Base-by-base conservation (phyloP, 768 basidiomycete genomes). In the Auricularia sp. region DNA sequence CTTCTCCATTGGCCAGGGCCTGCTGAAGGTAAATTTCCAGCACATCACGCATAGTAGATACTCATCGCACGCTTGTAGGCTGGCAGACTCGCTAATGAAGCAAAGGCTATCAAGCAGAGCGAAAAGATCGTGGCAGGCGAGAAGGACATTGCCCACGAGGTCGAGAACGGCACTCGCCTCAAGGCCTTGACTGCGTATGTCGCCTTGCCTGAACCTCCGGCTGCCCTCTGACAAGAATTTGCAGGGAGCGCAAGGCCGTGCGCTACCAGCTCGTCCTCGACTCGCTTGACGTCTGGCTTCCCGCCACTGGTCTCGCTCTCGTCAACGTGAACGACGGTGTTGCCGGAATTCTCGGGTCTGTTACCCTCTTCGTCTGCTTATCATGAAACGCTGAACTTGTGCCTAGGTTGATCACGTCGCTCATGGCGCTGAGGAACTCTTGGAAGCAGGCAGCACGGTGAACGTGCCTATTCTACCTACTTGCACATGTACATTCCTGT, bases 191-290 rank as follows among this genome's bases (percentile, higher is more conserved):
- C 87, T 85, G 66, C 64, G 84, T 77, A 3, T 39, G 56, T 21
- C 29, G 18, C 36, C 56, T 16, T 16, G 35, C 36, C 35, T 36
- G 36, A 53, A 59, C 8, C 14, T 6, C 47, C 3, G 47, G 18
- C 14, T 21, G 14, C 18, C 60, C 39, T 67, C 62, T 71, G 65
- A 62, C 64, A 59, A 61, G 35, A 43, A 64, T 59, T 39, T 64
- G 47, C 70, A 89, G 87, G 51, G 81, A 87, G 70, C 85, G 86
- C 59, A 78, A 80, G 59, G 84, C 82, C 4, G 81, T 86, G 36
- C 84, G 87, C 35, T 83, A 84, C 67, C 97, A 98, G 74, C 83
- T 98, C 69, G 76, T 88, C 63, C 85, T 91, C 65, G 97, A 99
- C 73, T 71, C 84, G 21, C 78, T 94, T 64, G 97, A 99, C 72